A percentile compares a stretch with the other conserved stretches of the same genome.
Conservation (phyloP, 192 early-diverging fungal species). For the Backusella circina region DNA sequence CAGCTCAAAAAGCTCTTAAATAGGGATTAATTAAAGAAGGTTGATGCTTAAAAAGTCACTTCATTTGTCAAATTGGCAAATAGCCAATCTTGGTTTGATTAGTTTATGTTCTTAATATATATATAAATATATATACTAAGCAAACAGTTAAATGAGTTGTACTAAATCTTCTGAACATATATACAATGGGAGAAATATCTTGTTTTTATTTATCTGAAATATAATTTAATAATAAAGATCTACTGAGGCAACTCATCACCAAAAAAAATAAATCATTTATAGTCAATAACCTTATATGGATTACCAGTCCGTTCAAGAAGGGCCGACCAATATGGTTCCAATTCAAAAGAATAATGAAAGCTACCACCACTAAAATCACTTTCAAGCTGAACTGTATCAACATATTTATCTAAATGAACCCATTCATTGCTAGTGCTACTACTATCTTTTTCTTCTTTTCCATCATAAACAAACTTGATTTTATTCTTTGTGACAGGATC, state of each 20-base stretch:
- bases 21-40: too few relatives aligned
- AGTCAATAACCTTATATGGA: conserved; percentile 15
- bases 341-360: conserved; percentile 63
- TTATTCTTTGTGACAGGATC: conserved; percentile 87
- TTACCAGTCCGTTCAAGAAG: conserved; percentile 23
- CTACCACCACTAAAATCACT: conserved; percentile 73
- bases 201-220: not conserved
- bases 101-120: too few relatives aligned
- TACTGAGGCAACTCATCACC: not conserved
- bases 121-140: too few relatives aligned
- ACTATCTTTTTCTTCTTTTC: conserved; percentile 6
- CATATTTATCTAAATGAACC: conserved; percentile 47
- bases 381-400: conserved; percentile 56
- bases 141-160: too few relatives aligned
- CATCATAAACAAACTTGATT: conserved; percentile 76
- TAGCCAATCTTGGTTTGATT: too few relatives aligned
- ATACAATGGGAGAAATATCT: too few relatives aligned
- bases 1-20: too few relatives aligned
- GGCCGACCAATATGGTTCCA: conserved; percentile 65
- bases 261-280: not conserved
- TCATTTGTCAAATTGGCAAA: too few relatives aligned
- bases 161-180: too few relatives aligned
- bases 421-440: conserved; percentile 29
- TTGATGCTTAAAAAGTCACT: too few relatives aligned
- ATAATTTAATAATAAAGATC: not conserved